phyloP scores from a whole-genome alignment of 768 basidiomycete genomes.

The Termitomyces titanicus region DNA sequence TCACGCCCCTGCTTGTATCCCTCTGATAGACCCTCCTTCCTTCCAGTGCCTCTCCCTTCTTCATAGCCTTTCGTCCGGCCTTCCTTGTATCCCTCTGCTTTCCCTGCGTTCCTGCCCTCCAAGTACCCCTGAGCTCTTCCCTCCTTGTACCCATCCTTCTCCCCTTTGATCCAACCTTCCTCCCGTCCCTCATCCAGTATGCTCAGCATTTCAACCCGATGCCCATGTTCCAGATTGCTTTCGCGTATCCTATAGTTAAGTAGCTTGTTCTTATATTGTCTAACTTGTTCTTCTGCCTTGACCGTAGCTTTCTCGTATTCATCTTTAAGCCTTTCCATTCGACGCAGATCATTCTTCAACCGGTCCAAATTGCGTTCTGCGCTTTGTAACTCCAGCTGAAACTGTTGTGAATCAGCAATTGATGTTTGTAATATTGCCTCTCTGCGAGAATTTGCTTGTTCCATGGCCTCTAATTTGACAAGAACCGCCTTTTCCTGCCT shows the following conservation, averaged over 20 bases:
- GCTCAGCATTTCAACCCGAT: conserved; percentile 35
- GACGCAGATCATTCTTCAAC: conserved; percentile 31
- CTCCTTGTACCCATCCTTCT: conserved; percentile 42
- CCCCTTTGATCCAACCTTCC: conserved; percentile 34
- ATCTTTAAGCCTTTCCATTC: conserved; percentile 27
- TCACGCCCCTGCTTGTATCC: conserved; percentile 40
- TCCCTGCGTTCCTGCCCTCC: conserved; percentile 44
- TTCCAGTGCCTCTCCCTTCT: conserved; percentile 44
- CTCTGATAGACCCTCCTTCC: conserved; percentile 18
- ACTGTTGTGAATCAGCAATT: conserved; percentile 41
- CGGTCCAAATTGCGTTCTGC: conserved; percentile 39
- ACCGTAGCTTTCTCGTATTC: conserved; percentile 41
- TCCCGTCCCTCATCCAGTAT: conserved; percentile 41
- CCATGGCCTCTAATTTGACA: conserved; percentile 34
- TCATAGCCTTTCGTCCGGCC: conserved; percentile 28
- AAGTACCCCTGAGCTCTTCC: conserved; percentile 22
- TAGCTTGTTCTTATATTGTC: conserved; percentile 40
- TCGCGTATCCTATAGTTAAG: conserved; percentile 41
- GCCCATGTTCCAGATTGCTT: conserved; percentile 38
- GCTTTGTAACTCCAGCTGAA: conserved; percentile 43
- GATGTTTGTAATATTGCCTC: conserved; percentile 22
- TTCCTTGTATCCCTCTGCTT: conserved; percentile 29
- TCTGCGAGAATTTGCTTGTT: conserved; percentile 36
- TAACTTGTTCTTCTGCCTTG: conserved; percentile 39
- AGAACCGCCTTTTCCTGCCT: conserved; percentile 38